A percentile compares a stretch with the other conserved stretches of the same genome.
These are phyloP conservation scores for Gastrolobium villosum DNA, from an alignment of 306 rosid species.

Conservation along the genomic window DNA sequence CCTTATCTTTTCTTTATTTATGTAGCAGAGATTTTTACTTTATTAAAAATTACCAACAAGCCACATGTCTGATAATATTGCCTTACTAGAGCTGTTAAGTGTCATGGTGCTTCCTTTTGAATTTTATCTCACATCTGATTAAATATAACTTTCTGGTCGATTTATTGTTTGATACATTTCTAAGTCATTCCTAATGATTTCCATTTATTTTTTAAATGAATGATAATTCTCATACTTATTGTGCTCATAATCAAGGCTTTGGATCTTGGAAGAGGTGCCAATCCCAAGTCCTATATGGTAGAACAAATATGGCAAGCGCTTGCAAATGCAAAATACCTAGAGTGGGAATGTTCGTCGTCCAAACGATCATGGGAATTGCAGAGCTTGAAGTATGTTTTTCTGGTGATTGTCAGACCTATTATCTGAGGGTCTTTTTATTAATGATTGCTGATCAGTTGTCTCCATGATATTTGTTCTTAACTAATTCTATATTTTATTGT, in stretches of 20 bases:
- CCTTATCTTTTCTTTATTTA: conserved; percentile 3
- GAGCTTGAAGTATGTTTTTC: conserved; percentile 63
- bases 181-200: conserved; percentile 16
- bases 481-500: not conserved
- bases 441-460: conserved; percentile 18
- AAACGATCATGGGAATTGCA: conserved; percentile 83
- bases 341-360: conserved; percentile 84
- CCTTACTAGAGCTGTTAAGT: conserved; percentile 14
- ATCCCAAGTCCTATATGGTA: conserved; percentile 80
- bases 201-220: not conserved
- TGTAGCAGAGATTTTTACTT: not conserved
- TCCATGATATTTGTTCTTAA: conserved; percentile 29
- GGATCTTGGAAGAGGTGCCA: conserved; percentile 94
- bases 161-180: not conserved
- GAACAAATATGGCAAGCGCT: conserved; percentile 97
- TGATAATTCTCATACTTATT: conserved; percentile 14
- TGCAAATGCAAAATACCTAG: conserved; percentile 82
- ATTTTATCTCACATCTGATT: not conserved
- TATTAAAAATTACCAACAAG: not conserved
- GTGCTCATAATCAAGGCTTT: conserved; percentile 69
- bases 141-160: conserved; percentile 15
- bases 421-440: conserved; percentile 43
- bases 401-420: conserved; percentile 58
- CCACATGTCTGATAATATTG: not conserved
- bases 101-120: not conserved